Percentiles rank a stretch among this genome's conserved stretches.
Evolutionary conservation across 2,329 filamentous ascomycete species (phyloP).

Genomic region (Aspergillus sp.): DNA sequence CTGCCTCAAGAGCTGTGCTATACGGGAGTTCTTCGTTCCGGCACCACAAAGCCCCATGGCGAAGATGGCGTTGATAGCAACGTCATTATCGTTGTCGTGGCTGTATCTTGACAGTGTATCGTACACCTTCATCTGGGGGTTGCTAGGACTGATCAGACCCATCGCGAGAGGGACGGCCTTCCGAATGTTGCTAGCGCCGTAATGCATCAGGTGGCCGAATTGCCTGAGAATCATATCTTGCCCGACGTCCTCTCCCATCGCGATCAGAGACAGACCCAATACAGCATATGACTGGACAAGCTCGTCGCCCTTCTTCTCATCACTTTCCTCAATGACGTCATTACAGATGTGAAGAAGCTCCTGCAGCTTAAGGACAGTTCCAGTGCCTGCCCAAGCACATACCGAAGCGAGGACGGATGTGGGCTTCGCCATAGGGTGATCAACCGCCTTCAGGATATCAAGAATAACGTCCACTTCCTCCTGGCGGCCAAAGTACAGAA

Average conservation of each 20-base stretch:
- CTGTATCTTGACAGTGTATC: conserved; percentile 96
- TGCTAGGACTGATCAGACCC: conserved; percentile 95
- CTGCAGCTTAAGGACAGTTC: conserved; percentile 95
- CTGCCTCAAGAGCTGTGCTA: conserved; percentile 92
- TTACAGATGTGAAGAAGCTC: conserved; percentile 98
- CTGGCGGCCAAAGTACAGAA: conserved; percentile 94
- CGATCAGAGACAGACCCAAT: conserved; percentile 87
- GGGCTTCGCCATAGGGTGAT: conserved; percentile 96
- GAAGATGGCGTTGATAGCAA: conserved; percentile 98
- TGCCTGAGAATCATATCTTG: conserved; percentile 98
- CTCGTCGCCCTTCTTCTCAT: conserved; percentile 94
- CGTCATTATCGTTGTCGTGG: conserved; percentile 98
- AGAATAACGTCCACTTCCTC: conserved; percentile 98
- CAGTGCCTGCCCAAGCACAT: conserved; percentile 97
- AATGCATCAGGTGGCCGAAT: conserved; percentile 98
- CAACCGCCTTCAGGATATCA: conserved; percentile 94
- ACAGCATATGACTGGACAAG: conserved; percentile 95
- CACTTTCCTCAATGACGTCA: conserved; percentile 91
- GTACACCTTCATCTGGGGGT: conserved; percentile 99
- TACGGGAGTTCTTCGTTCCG: conserved; percentile 95
- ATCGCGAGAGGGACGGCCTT: conserved; percentile 95
- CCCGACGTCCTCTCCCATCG: conserved; percentile 97
- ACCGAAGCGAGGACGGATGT: conserved; percentile 93
- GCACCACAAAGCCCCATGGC: conserved; percentile 97
- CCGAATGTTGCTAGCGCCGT: conserved; percentile 95